These are phyloP conservation scores for Lactarius pseudohatsudake DNA, from an alignment of 768 basidiomycete species.

Conservation along the genomic window DNA sequence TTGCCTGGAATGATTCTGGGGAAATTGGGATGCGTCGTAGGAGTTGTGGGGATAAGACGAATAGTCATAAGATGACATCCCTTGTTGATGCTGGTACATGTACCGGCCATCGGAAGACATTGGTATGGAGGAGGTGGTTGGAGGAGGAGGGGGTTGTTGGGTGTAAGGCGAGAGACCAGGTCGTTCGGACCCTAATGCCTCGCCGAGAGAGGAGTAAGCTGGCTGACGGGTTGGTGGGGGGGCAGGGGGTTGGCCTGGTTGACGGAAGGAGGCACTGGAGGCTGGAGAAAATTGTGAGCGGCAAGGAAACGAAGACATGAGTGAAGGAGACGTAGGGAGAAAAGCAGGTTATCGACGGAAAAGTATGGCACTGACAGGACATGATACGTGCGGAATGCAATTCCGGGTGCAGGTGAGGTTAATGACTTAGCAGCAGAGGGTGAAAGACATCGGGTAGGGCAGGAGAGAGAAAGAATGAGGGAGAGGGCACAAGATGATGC, in stretches of 20 bases:
- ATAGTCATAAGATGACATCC: constrained; percentile 52
- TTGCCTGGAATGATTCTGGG: constrained; percentile 33
- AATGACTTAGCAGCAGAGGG: constrained; percentile 16
- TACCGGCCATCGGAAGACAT: constrained; percentile 57
- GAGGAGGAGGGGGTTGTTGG: constrained; percentile 22
- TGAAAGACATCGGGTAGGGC: constrained; percentile 24
- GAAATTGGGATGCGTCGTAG: constrained; percentile 35
- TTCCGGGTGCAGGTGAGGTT: constrained; percentile 1
- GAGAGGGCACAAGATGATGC: constrained; percentile 9
- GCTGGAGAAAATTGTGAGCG: constrained; percentile 28
- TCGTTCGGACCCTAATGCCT: constrained; percentile 29
- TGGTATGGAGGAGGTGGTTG: constrained; percentile 23
- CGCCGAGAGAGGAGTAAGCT: constrained; percentile 32
- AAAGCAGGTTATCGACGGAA: constrained; percentile 22
- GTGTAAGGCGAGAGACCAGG: constrained; percentile 24
- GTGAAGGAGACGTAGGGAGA: background rate
- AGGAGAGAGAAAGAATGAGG: background rate
- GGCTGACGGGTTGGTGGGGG: constrained; percentile 25
- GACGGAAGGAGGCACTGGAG: constrained; percentile 25
- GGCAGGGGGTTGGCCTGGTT: constrained; percentile 15
- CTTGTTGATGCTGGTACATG: constrained; percentile 51
- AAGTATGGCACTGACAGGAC: constrained; percentile 30
- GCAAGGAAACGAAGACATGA: constrained; percentile 23
- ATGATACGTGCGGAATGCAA: constrained; percentile 28
- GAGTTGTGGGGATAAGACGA: constrained; percentile 40